Conservation (phyloP, 164 flowering plant genomes). For the Nymphaea colorata region DNA sequence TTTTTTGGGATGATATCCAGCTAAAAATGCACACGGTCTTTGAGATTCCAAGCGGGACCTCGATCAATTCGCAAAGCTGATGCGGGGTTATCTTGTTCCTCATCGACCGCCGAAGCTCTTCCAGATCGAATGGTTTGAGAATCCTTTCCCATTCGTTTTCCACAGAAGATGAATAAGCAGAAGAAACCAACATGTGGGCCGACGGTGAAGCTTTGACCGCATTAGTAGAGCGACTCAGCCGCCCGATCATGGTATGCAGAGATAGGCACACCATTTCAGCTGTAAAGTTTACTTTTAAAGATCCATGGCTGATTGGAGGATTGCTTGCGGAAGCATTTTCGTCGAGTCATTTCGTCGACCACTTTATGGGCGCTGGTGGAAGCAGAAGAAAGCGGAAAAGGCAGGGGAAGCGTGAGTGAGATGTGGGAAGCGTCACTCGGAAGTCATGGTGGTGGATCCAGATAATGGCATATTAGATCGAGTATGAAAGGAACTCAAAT, state of each 20-base stretch:
- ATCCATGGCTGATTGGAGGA: not conserved
- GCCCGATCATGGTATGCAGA: not conserved
- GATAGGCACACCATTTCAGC: not conserved
- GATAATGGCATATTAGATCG: too few relatives aligned
- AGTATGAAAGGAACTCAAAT: too few relatives aligned
- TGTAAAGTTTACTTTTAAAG: too few relatives aligned
- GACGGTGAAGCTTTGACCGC: not conserved
- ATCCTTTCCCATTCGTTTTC: conserved; percentile 77
- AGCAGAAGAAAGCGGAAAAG: not conserved
- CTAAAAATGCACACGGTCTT: conserved; percentile 57
- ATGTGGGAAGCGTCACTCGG: too few relatives aligned
- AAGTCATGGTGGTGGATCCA: too few relatives aligned
- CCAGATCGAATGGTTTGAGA: conserved; percentile 72
- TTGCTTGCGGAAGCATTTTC: not conserved
- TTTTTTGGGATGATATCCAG: conserved; percentile 54
- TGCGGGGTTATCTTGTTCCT: conserved; percentile 39
- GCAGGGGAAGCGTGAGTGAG: not conserved
- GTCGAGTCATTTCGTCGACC: not conserved
- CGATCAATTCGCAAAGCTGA: conserved; percentile 59
- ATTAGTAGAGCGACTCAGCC: not conserved
- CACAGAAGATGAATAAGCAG: not conserved
- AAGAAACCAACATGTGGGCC: not conserved
- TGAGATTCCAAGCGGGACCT: conserved; percentile 64
- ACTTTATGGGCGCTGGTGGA: not conserved
- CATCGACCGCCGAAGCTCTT: conserved; percentile 52